Evolutionary conservation across 1,284 basidiomycete genomes (phyloP), one percentile per base, ranked within the genome.

Genomic region (Ganoderma multipileum): DNA sequence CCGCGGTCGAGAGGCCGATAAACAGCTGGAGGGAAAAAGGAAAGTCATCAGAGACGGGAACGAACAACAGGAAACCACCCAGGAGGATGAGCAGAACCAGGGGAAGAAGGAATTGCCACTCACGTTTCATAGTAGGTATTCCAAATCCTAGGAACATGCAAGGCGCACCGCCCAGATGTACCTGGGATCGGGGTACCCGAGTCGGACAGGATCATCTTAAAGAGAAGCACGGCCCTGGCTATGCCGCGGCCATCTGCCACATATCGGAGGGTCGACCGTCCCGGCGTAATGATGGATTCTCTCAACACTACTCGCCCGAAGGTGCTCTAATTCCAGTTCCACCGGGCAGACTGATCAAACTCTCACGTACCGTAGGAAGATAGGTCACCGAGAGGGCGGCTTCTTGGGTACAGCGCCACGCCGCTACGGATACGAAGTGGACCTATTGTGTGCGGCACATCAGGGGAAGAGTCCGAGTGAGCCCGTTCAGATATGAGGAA

Each of bases 1-100:
- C 54, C 3, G 61, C 42, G 39, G 52, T 57, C 41, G 63, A 41
- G 50, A 72, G 55, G 23, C 23, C 47, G 8, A 61, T 33, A 39
- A 68, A 54, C 23, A 67, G n/a, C 20, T 36, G 16, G 38, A 63
- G 54, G 8, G 65, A 36, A 61, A 16, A 63, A 47, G 33, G n/a
- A 54, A 57, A 52, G 63, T 23, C 67, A 69, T 71, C 47, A 42
- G 50, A 55, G 33, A 30, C 52, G n/a, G 12, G 18, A 52, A 28
- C 39, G 33, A 36, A 26, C 52, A 33, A 23, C 47, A 23, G 60
- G 39, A 23, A 42, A 26, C 58, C 38, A 60, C 58, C 58, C 39
- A 60, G 30, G 55, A 58, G 33, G 33, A 58, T 23, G 39, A 28
- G 23, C 12, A n/a, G 38, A 14, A 41, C 58, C 20, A n/a, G 20